Base-by-base conservation (phyloP, 177 flowering plant species). In the Vitis hybrid region DNA sequence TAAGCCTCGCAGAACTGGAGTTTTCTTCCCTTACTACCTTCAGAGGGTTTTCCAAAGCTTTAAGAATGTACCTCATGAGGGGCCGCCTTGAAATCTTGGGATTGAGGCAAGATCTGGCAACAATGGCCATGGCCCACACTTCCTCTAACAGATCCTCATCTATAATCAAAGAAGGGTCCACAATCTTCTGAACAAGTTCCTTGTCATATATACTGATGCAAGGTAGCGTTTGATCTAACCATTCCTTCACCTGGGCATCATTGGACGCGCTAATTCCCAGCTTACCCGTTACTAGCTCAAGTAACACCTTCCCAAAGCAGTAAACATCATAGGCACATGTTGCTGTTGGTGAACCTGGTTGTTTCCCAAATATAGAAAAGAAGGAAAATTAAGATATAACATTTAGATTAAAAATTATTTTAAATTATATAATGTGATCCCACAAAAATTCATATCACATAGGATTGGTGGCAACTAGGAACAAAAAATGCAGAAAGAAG, bases 111-210 rank as follows among this genome's bases (percentile, higher is more conserved):
- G 88, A 84, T 64, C 78, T 66, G 11, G 88, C 88, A 17, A 84
- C 84, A 64, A 84, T 75, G 11, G 88, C 88, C 75, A 84, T 79
- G 13, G 88, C 86, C 88, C 88, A 84, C 7, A 84, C 88, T 69
- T 84, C 88, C 68, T 82, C 88, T 10, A 84, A 68, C 12, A 84
- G 75, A 51, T 84, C 88, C 54, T 84, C 88, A 19, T 84, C 88
- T 1, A 84, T 69, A 7, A 84, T 73, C 34, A 84, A 72, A 8
- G 83, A 76, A 3, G 88, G 88, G 65, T 84, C 88, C 54, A 84
- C 65, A 48, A 84, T 84, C 56, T 81, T 84, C 6, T 72, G 77
- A 51, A 84, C 80, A 8, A 80, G 82, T 55, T 84, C 88, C 74
- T 82, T 84, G 70, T 82, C 86, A 9, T 82, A 75, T 51, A 82